Percentiles rank a stretch among this genome's conserved stretches.
These are phyloP conservation scores for Castanea crenata DNA, from an alignment of 306 rosid species.

Conservation along the genomic window DNA sequence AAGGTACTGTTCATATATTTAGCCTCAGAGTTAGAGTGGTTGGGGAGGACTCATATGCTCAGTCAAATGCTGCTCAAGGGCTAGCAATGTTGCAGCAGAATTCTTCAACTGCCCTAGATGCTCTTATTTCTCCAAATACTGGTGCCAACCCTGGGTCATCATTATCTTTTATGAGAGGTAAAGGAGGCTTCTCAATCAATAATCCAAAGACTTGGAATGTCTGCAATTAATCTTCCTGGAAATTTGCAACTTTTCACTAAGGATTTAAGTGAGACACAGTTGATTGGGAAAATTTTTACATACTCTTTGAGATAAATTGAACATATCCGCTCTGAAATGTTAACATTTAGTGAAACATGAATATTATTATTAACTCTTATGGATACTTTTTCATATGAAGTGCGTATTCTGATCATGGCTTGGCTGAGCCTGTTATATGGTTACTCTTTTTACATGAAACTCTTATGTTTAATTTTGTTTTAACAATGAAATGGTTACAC, in stretches of 20 bases:
- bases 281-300: neutral
- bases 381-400: neutral
- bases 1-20: constrained; percentile 89
- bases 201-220: constrained; percentile 11
- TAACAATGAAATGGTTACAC: neutral
- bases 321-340: neutral
- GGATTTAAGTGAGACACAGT: neutral
- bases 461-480: neutral
- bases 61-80: constrained; percentile 45
- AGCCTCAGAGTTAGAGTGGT: constrained; percentile 80
- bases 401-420: neutral
- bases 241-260: neutral
- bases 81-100: constrained; percentile 58
- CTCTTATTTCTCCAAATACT: constrained; percentile 66
- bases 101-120: constrained; percentile 74
- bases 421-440: neutral
- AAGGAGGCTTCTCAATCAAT: constrained; percentile 9
- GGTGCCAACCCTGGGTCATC: constrained; percentile 87
- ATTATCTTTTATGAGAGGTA: constrained; percentile 93
- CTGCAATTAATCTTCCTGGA: constrained; percentile 9
- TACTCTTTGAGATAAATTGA: neutral
- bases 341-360: constrained; percentile 1
- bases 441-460: neutral
- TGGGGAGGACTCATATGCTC: constrained; percentile 53
- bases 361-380: neutral